These are phyloP conservation scores for Gilbertella persicaria DNA, from an alignment of 371 early-diverging fungal species.

Conservation along the genomic window DNA sequence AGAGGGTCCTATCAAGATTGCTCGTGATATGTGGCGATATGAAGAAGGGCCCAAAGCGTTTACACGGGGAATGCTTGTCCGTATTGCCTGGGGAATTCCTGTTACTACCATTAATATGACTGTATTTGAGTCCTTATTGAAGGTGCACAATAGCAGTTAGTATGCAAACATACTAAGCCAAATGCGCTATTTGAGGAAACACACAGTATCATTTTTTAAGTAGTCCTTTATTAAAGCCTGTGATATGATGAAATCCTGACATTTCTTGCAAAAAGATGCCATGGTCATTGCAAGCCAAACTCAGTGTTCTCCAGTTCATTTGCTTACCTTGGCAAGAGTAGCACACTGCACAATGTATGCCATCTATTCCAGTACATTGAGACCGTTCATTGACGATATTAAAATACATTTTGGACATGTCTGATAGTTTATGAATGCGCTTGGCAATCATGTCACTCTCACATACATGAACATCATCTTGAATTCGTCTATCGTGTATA, in stretches of 20 bases:
- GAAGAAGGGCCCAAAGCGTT: slow-evolving; percentile 65
- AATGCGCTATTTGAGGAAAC: too few relatives aligned
- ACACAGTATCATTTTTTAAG: too few relatives aligned
- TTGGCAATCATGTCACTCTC: slow-evolving; percentile 63
- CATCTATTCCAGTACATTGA: slow-evolving; percentile 30
- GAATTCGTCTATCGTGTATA: slow-evolving; percentile 59
- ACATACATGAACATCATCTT: slow-evolving; percentile 52
- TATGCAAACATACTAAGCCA: too few relatives aligned
- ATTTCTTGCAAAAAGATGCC: slow-evolving; percentile 47
- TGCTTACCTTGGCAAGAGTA: slow-evolving; percentile 57
- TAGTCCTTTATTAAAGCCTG: too few relatives aligned
- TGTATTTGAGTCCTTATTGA: slow-evolving; percentile 67
- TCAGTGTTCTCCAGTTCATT: slow-evolving; percentile 53
- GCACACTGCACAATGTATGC: slow-evolving; percentile 52
- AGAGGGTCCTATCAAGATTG: slow-evolving; percentile 31
- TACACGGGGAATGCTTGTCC: slow-evolving; percentile 58
- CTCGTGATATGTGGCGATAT: slow-evolving; percentile 51
- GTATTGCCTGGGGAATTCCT: slow-evolving; percentile 72
- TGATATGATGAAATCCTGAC: slow-evolving; percentile 23
- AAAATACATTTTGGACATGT: slow-evolving; percentile 59
- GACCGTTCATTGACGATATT: slow-evolving; percentile 41
- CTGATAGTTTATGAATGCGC: slow-evolving; percentile 30
- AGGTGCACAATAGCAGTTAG: too few relatives aligned
- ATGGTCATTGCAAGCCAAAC: slow-evolving; percentile 50
- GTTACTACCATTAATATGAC: slow-evolving; percentile 66